These are phyloP conservation scores for Sphagnum fallax DNA, from an alignment of 228 moss, liverwort and hornwort genomes.

Conservation along the genomic window DNA sequence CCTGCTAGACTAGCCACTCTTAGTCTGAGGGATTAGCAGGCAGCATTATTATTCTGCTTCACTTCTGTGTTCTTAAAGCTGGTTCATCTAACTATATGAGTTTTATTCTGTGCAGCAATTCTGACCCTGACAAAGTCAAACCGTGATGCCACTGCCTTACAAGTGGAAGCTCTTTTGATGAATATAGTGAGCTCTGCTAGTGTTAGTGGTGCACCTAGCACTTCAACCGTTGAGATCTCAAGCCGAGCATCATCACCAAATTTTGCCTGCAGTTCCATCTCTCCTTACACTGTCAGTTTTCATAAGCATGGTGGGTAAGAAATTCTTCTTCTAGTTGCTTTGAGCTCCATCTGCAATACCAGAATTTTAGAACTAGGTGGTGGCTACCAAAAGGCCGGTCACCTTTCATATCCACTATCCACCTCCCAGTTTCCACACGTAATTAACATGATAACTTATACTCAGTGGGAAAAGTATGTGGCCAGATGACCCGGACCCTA, in stretches of 20 bases:
- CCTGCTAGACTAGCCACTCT: no score
- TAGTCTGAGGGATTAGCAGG: no score
- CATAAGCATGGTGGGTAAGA: neutral
- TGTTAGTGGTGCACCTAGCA: slow-evolving; percentile 5
- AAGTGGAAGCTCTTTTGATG: slow-evolving; percentile 77
- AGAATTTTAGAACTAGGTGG: neutral
- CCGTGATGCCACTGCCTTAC: slow-evolving; percentile 65
- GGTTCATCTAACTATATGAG: no score
- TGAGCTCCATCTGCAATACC: neutral
- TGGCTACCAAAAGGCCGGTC: neutral
- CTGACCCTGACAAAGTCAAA: slow-evolving; percentile 80
- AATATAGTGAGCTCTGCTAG: slow-evolving; percentile 60
- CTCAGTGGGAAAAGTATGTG: neutral
- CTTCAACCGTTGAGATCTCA: slow-evolving; percentile 1
- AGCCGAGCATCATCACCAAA: slow-evolving; percentile 4
- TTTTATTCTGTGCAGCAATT: slow-evolving; percentile 29
- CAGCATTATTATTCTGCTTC: no score
- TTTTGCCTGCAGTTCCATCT: slow-evolving; percentile 3
- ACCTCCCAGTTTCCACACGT: no score
- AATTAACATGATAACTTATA: neutral
- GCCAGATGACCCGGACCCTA: neutral
- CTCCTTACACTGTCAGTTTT: slow-evolving; percentile 7
- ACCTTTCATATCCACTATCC: no score
- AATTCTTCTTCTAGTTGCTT: neutral
- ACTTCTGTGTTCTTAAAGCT: no score